A percentile compares a stretch with the other conserved stretches of the same genome.
Conservation (phyloP, 768 basidiomycete species). For the Kwoniella sp. region DNA sequence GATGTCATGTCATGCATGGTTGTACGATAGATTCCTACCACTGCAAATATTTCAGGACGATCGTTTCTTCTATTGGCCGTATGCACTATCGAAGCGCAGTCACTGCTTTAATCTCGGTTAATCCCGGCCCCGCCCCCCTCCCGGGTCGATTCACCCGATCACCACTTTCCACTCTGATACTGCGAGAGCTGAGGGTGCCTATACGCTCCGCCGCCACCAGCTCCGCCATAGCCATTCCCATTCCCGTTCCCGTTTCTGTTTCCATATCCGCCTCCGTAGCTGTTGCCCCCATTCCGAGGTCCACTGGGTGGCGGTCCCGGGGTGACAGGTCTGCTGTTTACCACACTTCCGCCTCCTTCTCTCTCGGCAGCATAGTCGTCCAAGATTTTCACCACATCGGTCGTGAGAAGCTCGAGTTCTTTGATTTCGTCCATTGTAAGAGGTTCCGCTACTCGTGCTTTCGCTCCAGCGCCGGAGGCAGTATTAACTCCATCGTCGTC, state of each 20-base stretch:
- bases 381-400: constrained; percentile 72
- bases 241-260: neutral
- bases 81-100: no score
- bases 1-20: no score
- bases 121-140: no score
- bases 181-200: constrained; percentile 10
- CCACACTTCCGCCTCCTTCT: constrained; percentile 27
- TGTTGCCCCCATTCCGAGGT: neutral
- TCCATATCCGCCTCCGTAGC: neutral
- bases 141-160: no score
- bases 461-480: constrained; percentile 21
- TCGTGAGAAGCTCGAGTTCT: constrained; percentile 74
- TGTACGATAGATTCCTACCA: no score
- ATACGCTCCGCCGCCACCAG: constrained; percentile 5
- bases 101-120: no score
- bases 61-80: no score
- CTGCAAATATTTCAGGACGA: no score
- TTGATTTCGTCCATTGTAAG: constrained; percentile 70
- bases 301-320: neutral
- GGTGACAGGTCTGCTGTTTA: constrained; percentile 16
- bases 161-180: constrained; percentile 3
- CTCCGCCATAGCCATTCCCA: neutral
- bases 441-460: constrained; percentile 59
- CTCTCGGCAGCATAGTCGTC: constrained; percentile 70
- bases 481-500: constrained; percentile 29